Percentiles rank a stretch among this genome's conserved stretches.
Evolutionary conservation across 371 early-diverging fungal species (phyloP).

Genomic region (Enteropsectra breve): DNA sequence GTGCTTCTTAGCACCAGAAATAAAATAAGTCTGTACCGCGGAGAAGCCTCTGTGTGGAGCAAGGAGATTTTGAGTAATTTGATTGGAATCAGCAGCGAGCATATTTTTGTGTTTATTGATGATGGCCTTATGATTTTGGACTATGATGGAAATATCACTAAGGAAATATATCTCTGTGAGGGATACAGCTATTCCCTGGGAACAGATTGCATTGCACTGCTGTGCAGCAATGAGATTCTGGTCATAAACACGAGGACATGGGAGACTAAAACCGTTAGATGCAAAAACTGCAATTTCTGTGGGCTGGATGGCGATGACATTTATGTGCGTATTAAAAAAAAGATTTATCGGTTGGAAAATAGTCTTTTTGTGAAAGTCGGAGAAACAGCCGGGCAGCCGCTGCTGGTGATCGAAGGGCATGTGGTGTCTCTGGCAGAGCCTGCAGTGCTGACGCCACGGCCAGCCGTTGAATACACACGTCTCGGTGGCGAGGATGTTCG

Average conservation of each 20-base stretch:
- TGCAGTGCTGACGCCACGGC: background rate
- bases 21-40: slow-evolving; percentile 3
- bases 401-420: background rate
- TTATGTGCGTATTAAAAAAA: slow-evolving; percentile 3
- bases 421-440: slow-evolving; percentile 1
- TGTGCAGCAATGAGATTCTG: background rate
- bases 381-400: background rate
- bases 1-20: too few species aligned
- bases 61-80: background rate
- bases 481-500: too few species aligned
- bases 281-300: background rate
- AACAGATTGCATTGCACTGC: background rate
- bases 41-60: slow-evolving; percentile 6
- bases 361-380: slow-evolving; percentile 6
- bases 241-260: background rate
- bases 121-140: background rate
- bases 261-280: background rate
- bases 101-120: slow-evolving; percentile 4
- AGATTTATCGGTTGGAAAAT: background rate
- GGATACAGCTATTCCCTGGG: background rate
- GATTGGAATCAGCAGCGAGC: background rate
- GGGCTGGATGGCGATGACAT: slow-evolving; percentile 1
- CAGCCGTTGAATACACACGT: slow-evolving; percentile 3
- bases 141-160: background rate
- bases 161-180: background rate